phyloP scores from a whole-genome alignment of 257 asterid genomes.

The Nicotiana sylvestris region DNA sequence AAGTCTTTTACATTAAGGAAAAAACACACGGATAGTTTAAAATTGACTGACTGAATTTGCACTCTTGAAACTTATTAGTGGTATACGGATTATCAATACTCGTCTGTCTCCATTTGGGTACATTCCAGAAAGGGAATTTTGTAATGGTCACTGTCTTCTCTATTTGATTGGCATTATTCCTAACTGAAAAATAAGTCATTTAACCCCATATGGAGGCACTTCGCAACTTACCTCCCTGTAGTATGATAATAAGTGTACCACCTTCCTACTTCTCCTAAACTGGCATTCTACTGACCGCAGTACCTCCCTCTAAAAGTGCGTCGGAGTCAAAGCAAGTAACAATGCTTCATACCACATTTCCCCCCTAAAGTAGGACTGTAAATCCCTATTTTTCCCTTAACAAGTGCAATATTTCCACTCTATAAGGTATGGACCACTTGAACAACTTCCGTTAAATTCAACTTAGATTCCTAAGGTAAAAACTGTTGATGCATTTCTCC shows the following conservation, averaged over 20 bases:
- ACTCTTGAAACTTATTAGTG: neutral
- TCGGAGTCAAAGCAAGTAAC: neutral
- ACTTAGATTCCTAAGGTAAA: neutral
- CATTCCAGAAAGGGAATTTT: neutral
- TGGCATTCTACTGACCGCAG: neutral
- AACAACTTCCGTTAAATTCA: neutral
- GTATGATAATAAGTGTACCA: neutral
- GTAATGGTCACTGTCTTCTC: neutral
- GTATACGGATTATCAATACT: neutral
- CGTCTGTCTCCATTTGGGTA: neutral
- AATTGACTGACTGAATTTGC: neutral
- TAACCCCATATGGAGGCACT: neutral
- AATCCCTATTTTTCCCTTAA: neutral
- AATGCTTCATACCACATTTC: neutral
- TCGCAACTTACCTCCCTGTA: neutral
- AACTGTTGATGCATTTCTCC: neutral
- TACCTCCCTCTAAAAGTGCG: neutral
- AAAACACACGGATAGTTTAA: neutral
- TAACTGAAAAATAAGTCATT: neutral
- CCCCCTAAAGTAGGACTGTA: neutral
- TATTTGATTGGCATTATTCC: neutral
- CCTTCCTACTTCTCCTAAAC: neutral
- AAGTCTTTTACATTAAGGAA: neutral
- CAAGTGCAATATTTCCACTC: slow-evolving; percentile 1
- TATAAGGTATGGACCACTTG: neutral